A percentile compares a stretch with the other conserved stretches of the same genome.
phyloP scores from a whole-genome alignment of 2,329 filamentous ascomycete species.

The Penicillium janthinellum region DNA sequence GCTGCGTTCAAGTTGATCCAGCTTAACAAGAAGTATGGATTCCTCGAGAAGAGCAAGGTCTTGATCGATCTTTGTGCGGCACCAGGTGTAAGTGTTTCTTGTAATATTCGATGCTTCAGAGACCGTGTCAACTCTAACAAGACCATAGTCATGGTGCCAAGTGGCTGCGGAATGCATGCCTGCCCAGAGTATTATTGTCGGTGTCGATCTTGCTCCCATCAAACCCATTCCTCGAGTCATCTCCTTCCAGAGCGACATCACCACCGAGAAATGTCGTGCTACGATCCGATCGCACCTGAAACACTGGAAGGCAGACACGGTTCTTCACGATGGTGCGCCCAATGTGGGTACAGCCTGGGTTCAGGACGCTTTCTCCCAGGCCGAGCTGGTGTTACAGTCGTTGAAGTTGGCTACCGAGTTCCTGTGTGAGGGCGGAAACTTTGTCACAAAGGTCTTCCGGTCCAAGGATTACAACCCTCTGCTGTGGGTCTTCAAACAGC shows the following conservation, averaged over 20 bases:
- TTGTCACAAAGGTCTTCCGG: conserved; percentile 96
- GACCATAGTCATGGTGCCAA: conserved; percentile 81
- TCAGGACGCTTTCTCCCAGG: conserved; percentile 97
- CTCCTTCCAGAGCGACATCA: conserved; percentile 96
- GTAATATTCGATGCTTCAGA: background rate
- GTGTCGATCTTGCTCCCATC: conserved; percentile 92
- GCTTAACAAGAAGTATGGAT: conserved; percentile 98
- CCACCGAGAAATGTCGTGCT: conserved; percentile 90
- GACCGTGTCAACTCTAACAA: conserved; percentile 23
- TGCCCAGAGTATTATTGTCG: conserved; percentile 82
- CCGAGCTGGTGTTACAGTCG: conserved; percentile 84
- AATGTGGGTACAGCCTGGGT: conserved; percentile 98
- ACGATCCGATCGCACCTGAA: conserved; percentile 89
- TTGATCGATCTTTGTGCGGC: conserved; percentile 96
- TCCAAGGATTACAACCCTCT: conserved; percentile 96
- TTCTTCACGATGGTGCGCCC: conserved; percentile 94
- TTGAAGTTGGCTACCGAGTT: conserved; percentile 96
- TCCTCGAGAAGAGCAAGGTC: conserved; percentile 95
- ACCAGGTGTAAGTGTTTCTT: conserved; percentile 68
- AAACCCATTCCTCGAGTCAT: conserved; percentile 94
- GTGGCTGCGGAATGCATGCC: conserved; percentile 97
- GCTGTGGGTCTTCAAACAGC: conserved; percentile 96
- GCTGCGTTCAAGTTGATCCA: conserved; percentile 98
- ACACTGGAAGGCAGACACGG: conserved; percentile 93
- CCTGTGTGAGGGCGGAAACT: conserved; percentile 81